These are phyloP conservation scores for Mimosa pudica DNA, from an alignment of 306 rosid genomes.

Conservation along the genomic window DNA sequence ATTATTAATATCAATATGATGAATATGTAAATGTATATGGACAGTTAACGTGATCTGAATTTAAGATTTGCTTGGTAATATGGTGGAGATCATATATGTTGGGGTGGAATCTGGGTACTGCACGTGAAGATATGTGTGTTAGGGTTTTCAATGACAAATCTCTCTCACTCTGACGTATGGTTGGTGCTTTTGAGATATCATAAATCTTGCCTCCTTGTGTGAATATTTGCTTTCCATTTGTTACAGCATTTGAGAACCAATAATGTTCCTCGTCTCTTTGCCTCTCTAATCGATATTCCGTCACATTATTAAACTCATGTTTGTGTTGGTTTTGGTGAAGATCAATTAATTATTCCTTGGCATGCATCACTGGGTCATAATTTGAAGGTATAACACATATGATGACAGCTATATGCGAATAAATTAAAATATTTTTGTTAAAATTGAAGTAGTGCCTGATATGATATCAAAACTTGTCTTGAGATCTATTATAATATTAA, in stretches of 20 bases:
- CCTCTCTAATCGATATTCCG: constrained; percentile 10
- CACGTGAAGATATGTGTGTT: constrained; percentile 48
- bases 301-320: not conserved
- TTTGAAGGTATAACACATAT: not conserved
- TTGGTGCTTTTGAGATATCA: constrained; percentile 72
- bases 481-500: not conserved
- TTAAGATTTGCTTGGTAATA: not conserved
- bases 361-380: constrained; percentile 17
- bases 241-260: constrained; percentile 31
- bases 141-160: constrained; percentile 67
- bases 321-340: constrained; percentile 40
- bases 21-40: not conserved
- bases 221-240: not conserved
- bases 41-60: not conserved
- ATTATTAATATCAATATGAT: not conserved
- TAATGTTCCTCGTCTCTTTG: constrained; percentile 26
- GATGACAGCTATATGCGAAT: not conserved
- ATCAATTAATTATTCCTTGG: constrained; percentile 16
- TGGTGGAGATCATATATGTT: not conserved
- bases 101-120: constrained; percentile 42
- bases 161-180: constrained; percentile 27
- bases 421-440: not conserved
- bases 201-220: constrained; percentile 27
- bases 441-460: not conserved
- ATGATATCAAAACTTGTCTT: not conserved